Percentiles rank a stretch among this genome's conserved stretches.
phyloP scores from a whole-genome alignment of 1,284 basidiomycete species.

The Rhodotorula sp. region DNA sequence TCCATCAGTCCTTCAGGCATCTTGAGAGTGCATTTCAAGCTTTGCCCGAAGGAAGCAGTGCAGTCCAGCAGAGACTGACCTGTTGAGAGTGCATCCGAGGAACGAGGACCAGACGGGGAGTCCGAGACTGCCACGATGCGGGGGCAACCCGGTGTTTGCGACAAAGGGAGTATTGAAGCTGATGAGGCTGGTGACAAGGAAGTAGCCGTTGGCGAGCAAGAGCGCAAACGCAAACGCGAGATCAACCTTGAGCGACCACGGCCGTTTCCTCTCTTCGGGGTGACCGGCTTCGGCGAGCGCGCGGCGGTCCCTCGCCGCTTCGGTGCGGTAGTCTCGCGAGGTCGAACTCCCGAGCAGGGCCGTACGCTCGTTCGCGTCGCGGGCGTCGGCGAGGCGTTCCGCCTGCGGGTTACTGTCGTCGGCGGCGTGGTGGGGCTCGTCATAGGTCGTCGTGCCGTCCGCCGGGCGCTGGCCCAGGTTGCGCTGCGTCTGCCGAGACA shows the following conservation, averaged over 20 bases:
- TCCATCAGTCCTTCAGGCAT: too few relatives aligned
- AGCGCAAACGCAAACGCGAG: slow-evolving; percentile 23
- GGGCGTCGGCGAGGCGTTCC: background rate
- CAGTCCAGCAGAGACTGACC: slow-evolving; percentile 8
- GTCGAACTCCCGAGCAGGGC: slow-evolving; percentile 7
- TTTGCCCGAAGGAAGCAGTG: background rate
- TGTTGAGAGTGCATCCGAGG: slow-evolving; percentile 27
- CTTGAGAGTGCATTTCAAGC: too few relatives aligned
- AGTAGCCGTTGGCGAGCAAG: slow-evolving; percentile 33
- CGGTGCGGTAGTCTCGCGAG: slow-evolving; percentile 16
- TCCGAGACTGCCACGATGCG: slow-evolving; percentile 32
- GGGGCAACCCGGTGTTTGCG: slow-evolving; percentile 29
- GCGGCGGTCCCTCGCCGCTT: slow-evolving; percentile 4
- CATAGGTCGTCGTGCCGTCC: background rate
- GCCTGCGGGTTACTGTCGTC: background rate
- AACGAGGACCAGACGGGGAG: slow-evolving; percentile 36
- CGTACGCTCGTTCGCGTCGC: slow-evolving; percentile 17
- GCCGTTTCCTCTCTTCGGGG: slow-evolving; percentile 8
- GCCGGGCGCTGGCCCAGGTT: background rate
- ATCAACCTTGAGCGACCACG: slow-evolving; percentile 30
- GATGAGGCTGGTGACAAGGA: slow-evolving; percentile 27
- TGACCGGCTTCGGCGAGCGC: slow-evolving; percentile 3
- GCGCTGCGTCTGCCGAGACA: background rate
- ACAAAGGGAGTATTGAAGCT: slow-evolving; percentile 27
- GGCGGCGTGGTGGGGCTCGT: background rate